Percentiles rank a stretch among this genome's conserved stretches.
These are phyloP conservation scores for Penicillium palitans DNA, from an alignment of 2,329 filamentous ascomycete genomes.

Conservation along the genomic window DNA sequence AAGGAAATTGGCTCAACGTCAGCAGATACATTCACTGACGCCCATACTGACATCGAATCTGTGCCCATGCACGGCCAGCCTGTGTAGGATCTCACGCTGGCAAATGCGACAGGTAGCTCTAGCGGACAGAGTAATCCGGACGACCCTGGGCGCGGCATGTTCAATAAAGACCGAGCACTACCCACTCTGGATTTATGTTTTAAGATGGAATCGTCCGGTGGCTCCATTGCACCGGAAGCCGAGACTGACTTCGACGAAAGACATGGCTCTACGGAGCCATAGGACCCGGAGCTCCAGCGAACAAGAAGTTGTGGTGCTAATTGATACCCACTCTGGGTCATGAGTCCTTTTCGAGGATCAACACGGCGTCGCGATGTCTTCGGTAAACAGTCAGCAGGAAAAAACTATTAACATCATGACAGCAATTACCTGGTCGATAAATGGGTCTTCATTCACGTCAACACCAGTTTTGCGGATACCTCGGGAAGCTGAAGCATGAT, in stretches of 20 bases:
- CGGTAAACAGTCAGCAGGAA: slow-evolving; percentile 7
- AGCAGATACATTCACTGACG: slow-evolving; percentile 28
- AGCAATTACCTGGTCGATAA: slow-evolving; percentile 16
- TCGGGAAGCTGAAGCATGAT: not conserved
- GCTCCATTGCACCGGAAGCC: not conserved
- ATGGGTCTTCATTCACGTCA: slow-evolving; percentile 14
- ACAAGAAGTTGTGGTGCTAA: slow-evolving; percentile 12
- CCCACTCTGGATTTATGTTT: not conserved
- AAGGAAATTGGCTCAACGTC: slow-evolving; percentile 26
- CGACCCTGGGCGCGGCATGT: not conserved
- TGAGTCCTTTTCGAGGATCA: not conserved
- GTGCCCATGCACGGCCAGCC: slow-evolving; percentile 14
- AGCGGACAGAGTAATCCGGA: slow-evolving; percentile 15
- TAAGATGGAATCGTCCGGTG: not conserved
- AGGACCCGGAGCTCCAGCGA: slow-evolving; percentile 30
- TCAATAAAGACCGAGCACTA: not conserved
- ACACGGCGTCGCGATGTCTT: slow-evolving; percentile 8
- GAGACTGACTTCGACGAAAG: slow-evolving; percentile 2
- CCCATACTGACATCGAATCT: slow-evolving; percentile 20
- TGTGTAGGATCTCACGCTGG: slow-evolving; percentile 20
- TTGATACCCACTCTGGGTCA: slow-evolving; percentile 5
- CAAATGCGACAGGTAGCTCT: slow-evolving; percentile 24
- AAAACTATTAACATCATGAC: not conserved
- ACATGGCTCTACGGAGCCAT: slow-evolving; percentile 7
- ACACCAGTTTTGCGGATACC: not conserved